Evolutionary conservation across 768 basidiomycete genomes (phyloP).

Genomic region (Psilocybe subaeruginosa): DNA sequence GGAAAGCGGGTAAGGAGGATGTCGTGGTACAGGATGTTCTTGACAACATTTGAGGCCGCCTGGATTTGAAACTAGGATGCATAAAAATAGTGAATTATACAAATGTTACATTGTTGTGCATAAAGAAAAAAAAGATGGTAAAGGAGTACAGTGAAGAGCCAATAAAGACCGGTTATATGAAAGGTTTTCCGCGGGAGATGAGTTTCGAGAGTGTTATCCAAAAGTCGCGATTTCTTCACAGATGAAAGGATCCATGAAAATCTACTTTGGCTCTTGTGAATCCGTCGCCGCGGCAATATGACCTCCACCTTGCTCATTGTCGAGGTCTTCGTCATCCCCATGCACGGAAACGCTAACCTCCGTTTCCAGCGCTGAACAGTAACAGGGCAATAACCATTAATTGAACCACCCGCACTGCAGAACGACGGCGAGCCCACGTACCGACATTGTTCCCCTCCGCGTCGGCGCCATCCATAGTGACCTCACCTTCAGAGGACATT

Average conservation of each 20-base stretch:
- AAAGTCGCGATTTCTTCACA: not conserved
- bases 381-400: constrained; percentile 21
- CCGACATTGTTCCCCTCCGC: constrained; percentile 12
- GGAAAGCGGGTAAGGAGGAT: constrained; percentile 54
- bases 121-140: not conserved
- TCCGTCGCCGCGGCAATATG: constrained; percentile 10
- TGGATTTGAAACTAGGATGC: not conserved
- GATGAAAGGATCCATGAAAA: not conserved
- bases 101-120: constrained; percentile 18
- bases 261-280: constrained; percentile 19
- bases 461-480: constrained; percentile 16
- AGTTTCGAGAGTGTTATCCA: not conserved
- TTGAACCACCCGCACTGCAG: constrained; percentile 9
- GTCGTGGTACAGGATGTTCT: constrained; percentile 41
- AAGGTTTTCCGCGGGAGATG: not conserved
- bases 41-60: constrained; percentile 21
- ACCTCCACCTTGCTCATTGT: constrained; percentile 19
- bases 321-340: constrained; percentile 22
- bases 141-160: constrained; percentile 7
- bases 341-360: constrained; percentile 25
- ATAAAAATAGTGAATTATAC: constrained; percentile 18
- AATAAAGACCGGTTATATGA: not conserved
- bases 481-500: constrained; percentile 27
- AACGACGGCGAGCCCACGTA: constrained; percentile 11
- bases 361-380: constrained; percentile 23